Base-by-base conservation (phyloP, 2,329 filamentous ascomycete genomes). In the Zymoseptoria pseudotritici region DNA sequence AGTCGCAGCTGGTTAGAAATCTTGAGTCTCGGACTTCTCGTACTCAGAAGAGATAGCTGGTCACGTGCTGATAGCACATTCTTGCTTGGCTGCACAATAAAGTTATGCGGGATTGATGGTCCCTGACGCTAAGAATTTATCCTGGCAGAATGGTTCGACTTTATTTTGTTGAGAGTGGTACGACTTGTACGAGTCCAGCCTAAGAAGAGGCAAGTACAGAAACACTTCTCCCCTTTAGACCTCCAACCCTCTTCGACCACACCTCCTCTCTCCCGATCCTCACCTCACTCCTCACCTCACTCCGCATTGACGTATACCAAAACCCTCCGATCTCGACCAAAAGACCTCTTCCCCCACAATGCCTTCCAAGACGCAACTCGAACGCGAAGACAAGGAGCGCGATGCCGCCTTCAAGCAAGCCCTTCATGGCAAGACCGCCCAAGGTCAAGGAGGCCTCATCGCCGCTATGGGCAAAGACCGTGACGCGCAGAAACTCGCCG, bases 391-490 rank as follows among this genome's bases (percentile, higher is more conserved):
- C 62, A 65, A 69, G 50, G 73, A 72, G 31, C 68, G 72, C 46
- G 75, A 77, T 62, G 86, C 87, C 13, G 86, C 84, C 67, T 99
- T 75, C 97, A 97, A 95, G 86, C 87, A 72, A 89, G 89, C 69
- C 86, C 90, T 22, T 90, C 73, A 89, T 86, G 56, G 82, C 86
- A 59, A 86, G 86, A 72, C 93, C 85, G 76, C 84, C 86, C 66
- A 83, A 84, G 64, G 96, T 95, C 67, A 88, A 92, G 71, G 86
- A 86, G 61, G 83, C 89, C 83, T 97, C 69, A 79, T 84, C 68
- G 90, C 93, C 70, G 92, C 97, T 86, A 80, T 96, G 71, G 81
- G 82, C 74, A 99, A 99, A 80, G 87, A 94, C 75, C 79, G 82
- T 72, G 79, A 80, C 29, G 90, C 91, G 7, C 89, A 95, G 73